Percentiles rank a stretch among this genome's conserved stretches.
Conservation (phyloP, 495 filamentous ascomycete species). For the Darksidea phi region DNA sequence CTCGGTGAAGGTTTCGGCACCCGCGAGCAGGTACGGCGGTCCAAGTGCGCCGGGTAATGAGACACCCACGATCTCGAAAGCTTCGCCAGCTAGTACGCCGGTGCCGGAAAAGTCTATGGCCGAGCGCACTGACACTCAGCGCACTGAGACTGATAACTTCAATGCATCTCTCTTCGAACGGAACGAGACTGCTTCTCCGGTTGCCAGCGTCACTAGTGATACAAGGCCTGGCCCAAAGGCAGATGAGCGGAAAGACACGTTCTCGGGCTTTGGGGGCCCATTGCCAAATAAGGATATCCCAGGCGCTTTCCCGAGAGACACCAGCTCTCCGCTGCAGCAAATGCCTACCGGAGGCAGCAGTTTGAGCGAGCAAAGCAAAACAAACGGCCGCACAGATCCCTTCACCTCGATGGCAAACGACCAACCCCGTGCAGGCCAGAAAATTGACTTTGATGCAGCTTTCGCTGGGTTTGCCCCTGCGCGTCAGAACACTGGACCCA, state of each 20-base stretch:
- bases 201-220: slow-evolving; percentile 37
- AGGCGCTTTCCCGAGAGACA: slow-evolving; percentile 60
- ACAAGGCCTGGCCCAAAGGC: slow-evolving; percentile 31
- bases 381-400: slow-evolving; percentile 47
- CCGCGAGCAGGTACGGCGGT: slow-evolving; percentile 68
- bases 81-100: slow-evolving; percentile 46
- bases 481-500: slow-evolving; percentile 38
- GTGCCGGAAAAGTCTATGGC: slow-evolving; percentile 46
- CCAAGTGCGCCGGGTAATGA: slow-evolving; percentile 58
- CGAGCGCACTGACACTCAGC: slow-evolving; percentile 41
- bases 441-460: slow-evolving; percentile 75
- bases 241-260: slow-evolving; percentile 39
- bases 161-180: slow-evolving; percentile 29
- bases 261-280: slow-evolving; percentile 37
- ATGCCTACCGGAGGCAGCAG: slow-evolving; percentile 54
- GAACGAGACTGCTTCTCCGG: slow-evolving; percentile 36
- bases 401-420: slow-evolving; percentile 52
- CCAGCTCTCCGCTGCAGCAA: slow-evolving; percentile 46
- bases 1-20: slow-evolving; percentile 78
- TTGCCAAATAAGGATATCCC: slow-evolving; percentile 48
- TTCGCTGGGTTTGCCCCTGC: slow-evolving; percentile 61
- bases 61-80: slow-evolving; percentile 53
- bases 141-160: slow-evolving; percentile 30
- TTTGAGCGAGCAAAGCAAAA: slow-evolving; percentile 44
- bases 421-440: slow-evolving; percentile 56